phyloP scores from a whole-genome alignment of 2,329 filamentous ascomycete species.

The Penicillium aurantiogriseum region DNA sequence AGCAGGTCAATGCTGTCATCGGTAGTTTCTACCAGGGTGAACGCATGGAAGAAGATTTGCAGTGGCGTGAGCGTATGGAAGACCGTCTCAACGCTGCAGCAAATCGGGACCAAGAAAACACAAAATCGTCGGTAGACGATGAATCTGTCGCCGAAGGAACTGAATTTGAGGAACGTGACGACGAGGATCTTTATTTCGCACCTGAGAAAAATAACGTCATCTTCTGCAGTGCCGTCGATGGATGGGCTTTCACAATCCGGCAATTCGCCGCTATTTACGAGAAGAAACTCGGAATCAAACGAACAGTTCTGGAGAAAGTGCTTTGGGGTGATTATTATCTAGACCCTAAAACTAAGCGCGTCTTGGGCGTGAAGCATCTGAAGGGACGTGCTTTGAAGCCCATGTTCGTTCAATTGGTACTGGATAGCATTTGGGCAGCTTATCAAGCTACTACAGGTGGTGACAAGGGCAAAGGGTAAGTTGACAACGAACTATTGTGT shows the following conservation, averaged over 20 bases:
- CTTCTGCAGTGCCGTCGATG: conserved; percentile 94
- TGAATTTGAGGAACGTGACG: conserved; percentile 83
- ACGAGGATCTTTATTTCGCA: conserved; percentile 96
- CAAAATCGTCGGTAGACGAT: conserved; percentile 40
- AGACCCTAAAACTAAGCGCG: conserved; percentile 94
- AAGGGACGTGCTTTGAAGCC: conserved; percentile 90
- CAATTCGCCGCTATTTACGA: conserved; percentile 94
- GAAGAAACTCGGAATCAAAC: conserved; percentile 94
- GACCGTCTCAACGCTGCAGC: conserved; percentile 73
- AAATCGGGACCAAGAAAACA: conserved; percentile 57
- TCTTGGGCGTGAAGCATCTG: conserved; percentile 84
- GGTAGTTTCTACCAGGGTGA: conserved; percentile 98
- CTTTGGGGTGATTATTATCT: conserved; percentile 97
- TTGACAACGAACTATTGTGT: conserved; percentile 28
- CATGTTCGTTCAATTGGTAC: conserved; percentile 93
- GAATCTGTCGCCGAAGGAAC: conserved; percentile 51
- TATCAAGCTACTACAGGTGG: conserved; percentile 87
- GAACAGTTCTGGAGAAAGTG: conserved; percentile 82
- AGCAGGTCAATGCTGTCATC: conserved; percentile 95
- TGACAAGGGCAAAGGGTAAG: conserved; percentile 75
- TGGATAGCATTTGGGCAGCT: conserved; percentile 94
- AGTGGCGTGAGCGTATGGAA: conserved; percentile 92
- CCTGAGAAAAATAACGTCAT: conserved; percentile 99
- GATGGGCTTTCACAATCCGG: conserved; percentile 97
- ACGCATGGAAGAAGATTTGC: conserved; percentile 95